Base-by-base conservation (phyloP, 2,329 filamentous ascomycete genomes). In the Bimuria novae-zelandiae region DNA sequence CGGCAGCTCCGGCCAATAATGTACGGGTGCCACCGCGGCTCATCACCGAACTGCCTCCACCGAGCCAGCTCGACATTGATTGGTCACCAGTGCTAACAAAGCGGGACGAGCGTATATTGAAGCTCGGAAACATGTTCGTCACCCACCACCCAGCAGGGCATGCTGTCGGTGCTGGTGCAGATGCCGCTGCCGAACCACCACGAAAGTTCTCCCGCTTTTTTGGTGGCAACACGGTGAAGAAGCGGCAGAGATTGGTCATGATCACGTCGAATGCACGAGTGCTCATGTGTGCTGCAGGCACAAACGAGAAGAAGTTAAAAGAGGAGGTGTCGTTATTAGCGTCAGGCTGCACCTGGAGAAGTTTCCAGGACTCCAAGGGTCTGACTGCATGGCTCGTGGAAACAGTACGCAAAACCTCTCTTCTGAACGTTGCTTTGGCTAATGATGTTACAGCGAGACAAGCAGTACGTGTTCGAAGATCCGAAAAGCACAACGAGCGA, bases 201-300 rank as follows among this genome's bases (percentile, higher is more conserved):
- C 93, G 91, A 74, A 97, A 96, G 70, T 87, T 99, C 59, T 89
- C 92, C 1, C 86, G 92, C 35, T 97, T 99, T 75, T 97, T 99
- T 74, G 90, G 91, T 25, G 90, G 92, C 48, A 92, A 87, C 68
- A 90, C 89, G 8, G 89, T 89, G 7, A 99, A 97, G 78, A 97
- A 96, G 76, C 83, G 92, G 59, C 92, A 96, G 71, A 84, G 94
- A 41, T 79, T 99, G 49, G 94, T 99, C 6, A 92, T 99, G 87
- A 85, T 99, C 49, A 99, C 94, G 2, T 95, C 91, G 1, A 91
- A 89, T 63, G 94, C 89, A 14, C 87, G 94, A 37, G 88, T 99
- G 47, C 87, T 99, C 42, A 82, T 99, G 67, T 93, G 91, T 11
- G 90, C 94, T 4, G 88, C 92, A 21, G 92, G 93, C 6, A 94